phyloP scores from a whole-genome alignment of 441 rosid genomes.

The Arabidopsis hybrid region DNA sequence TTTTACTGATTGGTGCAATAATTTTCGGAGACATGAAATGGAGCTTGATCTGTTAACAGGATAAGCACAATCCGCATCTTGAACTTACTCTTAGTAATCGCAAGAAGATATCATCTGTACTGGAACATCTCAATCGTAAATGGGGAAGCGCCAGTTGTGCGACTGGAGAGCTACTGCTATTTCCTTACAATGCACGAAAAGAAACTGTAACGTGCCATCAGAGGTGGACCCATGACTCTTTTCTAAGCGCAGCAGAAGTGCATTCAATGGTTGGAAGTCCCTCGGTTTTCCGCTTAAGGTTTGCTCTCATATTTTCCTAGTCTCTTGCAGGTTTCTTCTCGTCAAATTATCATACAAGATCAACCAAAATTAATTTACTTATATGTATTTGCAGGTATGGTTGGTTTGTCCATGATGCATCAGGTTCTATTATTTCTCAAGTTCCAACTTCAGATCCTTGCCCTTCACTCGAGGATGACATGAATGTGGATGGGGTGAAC shows the following conservation, averaged over 20 bases:
- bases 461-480: conserved; percentile 50
- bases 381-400: conserved; percentile 79
- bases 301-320: conserved; percentile 40
- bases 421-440: conserved; percentile 51
- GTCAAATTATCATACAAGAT: conserved; percentile 19
- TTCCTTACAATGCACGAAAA: conserved; percentile 74
- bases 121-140: conserved; percentile 94
- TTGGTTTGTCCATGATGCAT: conserved; percentile 69
- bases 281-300: conserved; percentile 89
- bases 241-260: conserved; percentile 69
- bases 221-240: conserved; percentile 87
- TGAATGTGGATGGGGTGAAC: conserved; percentile 50
- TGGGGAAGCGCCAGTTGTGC: conserved; percentile 94
- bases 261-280: conserved; percentile 79
- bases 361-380: conserved; percentile 19
- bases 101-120: conserved; percentile 93
- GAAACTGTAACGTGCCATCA: conserved; percentile 62
- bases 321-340: conserved; percentile 23
- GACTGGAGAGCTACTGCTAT: conserved; percentile 80
- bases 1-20: conserved; percentile 5
- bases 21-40: conserved; percentile 17
- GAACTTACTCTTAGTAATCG: conserved; percentile 95
- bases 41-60: conserved; percentile 60
- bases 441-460: conserved; percentile 47
- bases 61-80: conserved; percentile 90